Percentiles rank a stretch among this genome's conserved stretches.
Evolutionary conservation across 768 basidiomycete genomes (phyloP).

Genomic region (Gymnopilus dilepis): DNA sequence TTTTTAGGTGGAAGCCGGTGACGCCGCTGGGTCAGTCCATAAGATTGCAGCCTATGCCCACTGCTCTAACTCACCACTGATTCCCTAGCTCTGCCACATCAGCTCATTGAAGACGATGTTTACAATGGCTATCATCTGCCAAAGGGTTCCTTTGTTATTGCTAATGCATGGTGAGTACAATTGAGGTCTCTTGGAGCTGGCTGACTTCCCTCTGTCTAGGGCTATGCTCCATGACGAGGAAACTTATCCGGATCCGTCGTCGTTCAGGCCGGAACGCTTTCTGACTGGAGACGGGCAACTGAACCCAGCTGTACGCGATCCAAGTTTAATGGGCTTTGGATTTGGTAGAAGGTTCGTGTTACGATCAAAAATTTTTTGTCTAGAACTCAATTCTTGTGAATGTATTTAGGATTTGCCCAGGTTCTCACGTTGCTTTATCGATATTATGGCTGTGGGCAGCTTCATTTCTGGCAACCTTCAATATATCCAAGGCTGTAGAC

Average conservation of each 20-base stretch:
- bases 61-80: neutral
- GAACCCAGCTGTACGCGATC: constrained; percentile 18
- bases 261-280: constrained; percentile 37
- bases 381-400: no score
- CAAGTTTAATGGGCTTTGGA: constrained; percentile 24
- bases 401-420: constrained; percentile 18
- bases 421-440: constrained; percentile 1
- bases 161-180: constrained; percentile 34
- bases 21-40: constrained; percentile 25
- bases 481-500: neutral
- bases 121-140: constrained; percentile 42
- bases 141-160: constrained; percentile 34
- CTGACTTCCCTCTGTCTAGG: constrained; percentile 22
- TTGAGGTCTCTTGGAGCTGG: neutral
- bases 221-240: constrained; percentile 40
- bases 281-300: constrained; percentile 26
- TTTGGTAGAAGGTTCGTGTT: constrained; percentile 27
- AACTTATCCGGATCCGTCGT: constrained; percentile 36
- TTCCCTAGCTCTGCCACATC: constrained; percentile 31
- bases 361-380: neutral
- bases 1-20: constrained; percentile 9
- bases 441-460: neutral
- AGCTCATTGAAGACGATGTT: constrained; percentile 33
- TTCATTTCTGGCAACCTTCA: no score
- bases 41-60: neutral